Evolutionary conservation across 2,329 filamentous ascomycete species (phyloP), one percentile per base, ranked within the genome.

Genomic region (Epichloe brachyelytri): DNA sequence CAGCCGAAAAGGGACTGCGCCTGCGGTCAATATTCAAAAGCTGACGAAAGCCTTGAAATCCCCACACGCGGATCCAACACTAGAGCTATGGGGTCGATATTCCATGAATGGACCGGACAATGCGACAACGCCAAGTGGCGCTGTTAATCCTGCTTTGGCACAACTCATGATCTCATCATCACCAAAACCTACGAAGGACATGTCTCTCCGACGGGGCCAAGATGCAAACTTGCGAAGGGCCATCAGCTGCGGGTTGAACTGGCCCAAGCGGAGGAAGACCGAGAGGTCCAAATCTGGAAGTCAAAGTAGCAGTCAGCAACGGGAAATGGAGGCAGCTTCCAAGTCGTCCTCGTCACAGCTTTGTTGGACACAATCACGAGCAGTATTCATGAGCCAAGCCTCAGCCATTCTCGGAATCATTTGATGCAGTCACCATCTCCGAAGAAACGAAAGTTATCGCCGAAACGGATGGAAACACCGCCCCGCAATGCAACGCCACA

Each of bases 1-100:
- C 76, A 45, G 54, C 66, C 15, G 68, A 76, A 14, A 70, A 48
- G 58, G 66, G 5, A 65, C 63, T 26, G 68, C 70, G 1, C 71
- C 73, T 6, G 60, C 74, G 0, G 69, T 83, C 54, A 79, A 85
- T 58, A 67, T 82, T 39, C 76, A 79, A 59, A 73, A 75, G 55
- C 66, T 83, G 41, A 75, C 77, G 39, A 71, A 76, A 50, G 71
- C 78, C 0, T 65, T 86, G 43, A 82, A 77, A 56, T 85, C 83
- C 1, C 82, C 83, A 12, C 79, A 84, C 56, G 76, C 81, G 34
- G 85, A 90, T 59, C 83, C 86, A 38, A 85, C 84, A 2, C 67
- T 83, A 34, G 85, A 90, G 56, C 67, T 90, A 2, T 91, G 86
- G 86, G 86, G 85, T 58, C 80, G 84, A 49, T 88, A 87, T 62